A percentile compares a stretch with the other conserved stretches of the same genome.
Evolutionary conservation across 352 stramenopile genomes (phyloP).

Genomic region (Globisporangium cylindrosporum): DNA sequence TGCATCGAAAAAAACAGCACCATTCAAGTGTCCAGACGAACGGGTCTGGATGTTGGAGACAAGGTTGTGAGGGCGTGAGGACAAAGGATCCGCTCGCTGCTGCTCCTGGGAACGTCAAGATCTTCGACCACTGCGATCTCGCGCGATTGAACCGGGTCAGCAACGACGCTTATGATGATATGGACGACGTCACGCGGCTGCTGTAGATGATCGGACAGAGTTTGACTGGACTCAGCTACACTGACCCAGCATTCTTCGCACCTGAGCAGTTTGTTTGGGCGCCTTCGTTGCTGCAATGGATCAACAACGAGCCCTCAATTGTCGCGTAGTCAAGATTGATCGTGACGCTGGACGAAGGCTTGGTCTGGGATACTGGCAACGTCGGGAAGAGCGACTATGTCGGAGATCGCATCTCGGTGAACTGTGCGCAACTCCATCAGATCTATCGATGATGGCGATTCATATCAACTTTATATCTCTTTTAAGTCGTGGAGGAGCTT

Average conservation of each 20-base stretch:
- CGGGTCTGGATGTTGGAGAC: not conserved
- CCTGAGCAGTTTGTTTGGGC: too few relatives aligned
- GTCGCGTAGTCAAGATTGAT: not conserved
- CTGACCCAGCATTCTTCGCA: too few relatives aligned
- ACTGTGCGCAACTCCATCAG: too few relatives aligned
- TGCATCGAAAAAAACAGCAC: not conserved
- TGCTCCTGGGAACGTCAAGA: conserved; percentile 1
- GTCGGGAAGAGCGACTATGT: too few relatives aligned
- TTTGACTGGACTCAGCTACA: not conserved
- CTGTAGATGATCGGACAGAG: not conserved
- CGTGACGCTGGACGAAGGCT: not conserved
- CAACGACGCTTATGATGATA: not conserved
- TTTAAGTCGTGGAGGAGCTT: too few relatives aligned
- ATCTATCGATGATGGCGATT: too few relatives aligned
- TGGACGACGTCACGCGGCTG: not conserved
- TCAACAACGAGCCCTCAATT: not conserved
- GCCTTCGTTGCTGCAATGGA: not conserved
- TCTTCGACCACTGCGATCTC: not conserved
- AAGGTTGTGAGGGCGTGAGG: not conserved
- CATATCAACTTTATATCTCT: too few relatives aligned
- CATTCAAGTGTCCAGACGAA: not conserved
- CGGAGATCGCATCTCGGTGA: too few relatives aligned
- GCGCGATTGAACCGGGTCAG: not conserved
- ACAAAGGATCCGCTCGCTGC: not conserved
- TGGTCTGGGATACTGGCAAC: not conserved